These are phyloP conservation scores for Tuber borchii DNA, from an alignment of 495 filamentous ascomycete genomes.

Conservation along the genomic window DNA sequence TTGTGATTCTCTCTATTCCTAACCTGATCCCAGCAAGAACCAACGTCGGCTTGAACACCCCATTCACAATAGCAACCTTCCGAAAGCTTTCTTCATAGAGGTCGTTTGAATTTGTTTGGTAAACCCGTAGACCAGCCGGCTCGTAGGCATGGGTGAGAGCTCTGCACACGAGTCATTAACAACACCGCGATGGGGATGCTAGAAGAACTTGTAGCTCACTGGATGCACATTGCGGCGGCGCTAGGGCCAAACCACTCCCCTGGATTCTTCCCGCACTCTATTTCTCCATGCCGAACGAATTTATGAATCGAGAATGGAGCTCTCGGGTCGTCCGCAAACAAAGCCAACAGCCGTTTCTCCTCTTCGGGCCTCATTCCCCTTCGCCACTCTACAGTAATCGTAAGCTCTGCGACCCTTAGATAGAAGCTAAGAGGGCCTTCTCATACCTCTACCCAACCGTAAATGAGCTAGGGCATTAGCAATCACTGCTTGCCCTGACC, in stretches of 20 bases:
- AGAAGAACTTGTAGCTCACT: conserved; percentile 53
- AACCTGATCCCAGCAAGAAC: conserved; percentile 81
- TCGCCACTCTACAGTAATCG: conserved; percentile 63
- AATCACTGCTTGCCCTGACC: conserved; percentile 87
- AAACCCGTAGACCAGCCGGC: conserved; percentile 62
- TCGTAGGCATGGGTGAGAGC: conserved; percentile 60
- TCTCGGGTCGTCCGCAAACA: conserved; percentile 81
- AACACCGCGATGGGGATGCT: not conserved
- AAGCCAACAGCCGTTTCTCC: conserved; percentile 65
- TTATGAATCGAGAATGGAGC: conserved; percentile 93
- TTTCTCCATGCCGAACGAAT: conserved; percentile 83
- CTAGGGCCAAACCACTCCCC: conserved; percentile 99
- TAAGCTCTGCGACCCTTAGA: conserved; percentile 25
- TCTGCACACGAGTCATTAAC: conserved; percentile 46
- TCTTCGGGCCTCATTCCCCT: conserved; percentile 52
- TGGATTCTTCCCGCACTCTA: conserved; percentile 84
- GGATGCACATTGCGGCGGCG: conserved; percentile 89
- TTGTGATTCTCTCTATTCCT: conserved; percentile 87
- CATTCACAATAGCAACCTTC: conserved; percentile 60
- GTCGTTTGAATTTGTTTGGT: conserved; percentile 82
- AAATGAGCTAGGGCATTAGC: conserved; percentile 73
- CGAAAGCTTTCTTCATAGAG: conserved; percentile 86
- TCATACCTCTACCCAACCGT: conserved; percentile 69
- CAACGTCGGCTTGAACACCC: conserved; percentile 70
- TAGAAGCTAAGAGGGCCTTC: conserved; percentile 13